phyloP scores from a whole-genome alignment of 2,329 filamentous ascomycete species.

The Phyllosticta citriasiana region DNA sequence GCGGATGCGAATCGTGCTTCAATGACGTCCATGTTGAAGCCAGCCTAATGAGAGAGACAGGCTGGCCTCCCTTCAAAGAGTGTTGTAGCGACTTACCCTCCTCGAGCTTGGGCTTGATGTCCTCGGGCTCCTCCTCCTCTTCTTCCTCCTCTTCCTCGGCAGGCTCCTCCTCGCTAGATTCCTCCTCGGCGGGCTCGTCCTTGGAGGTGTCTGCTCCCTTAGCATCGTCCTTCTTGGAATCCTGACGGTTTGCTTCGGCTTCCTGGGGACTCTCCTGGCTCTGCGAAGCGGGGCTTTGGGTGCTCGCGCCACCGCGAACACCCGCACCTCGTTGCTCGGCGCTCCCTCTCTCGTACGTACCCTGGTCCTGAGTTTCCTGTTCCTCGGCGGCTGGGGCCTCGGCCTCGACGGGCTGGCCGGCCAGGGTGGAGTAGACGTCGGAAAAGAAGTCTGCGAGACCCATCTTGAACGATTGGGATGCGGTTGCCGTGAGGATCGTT shows the following conservation, averaged over 20 bases:
- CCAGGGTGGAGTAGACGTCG: slow-evolving; percentile 56
- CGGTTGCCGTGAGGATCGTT: slow-evolving; percentile 7
- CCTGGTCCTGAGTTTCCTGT: slow-evolving; percentile 29
- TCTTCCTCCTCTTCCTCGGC: slow-evolving; percentile 72
- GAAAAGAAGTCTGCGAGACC: slow-evolving; percentile 55
- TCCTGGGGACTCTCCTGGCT: slow-evolving; percentile 31
- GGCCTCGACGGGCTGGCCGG: slow-evolving; percentile 35
- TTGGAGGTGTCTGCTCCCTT: slow-evolving; percentile 29
- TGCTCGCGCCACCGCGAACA: slow-evolving; percentile 29
- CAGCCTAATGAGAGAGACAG: not conserved
- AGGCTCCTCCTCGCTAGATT: slow-evolving; percentile 52
- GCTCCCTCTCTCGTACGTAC: slow-evolving; percentile 18
- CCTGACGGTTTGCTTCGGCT: slow-evolving; percentile 10
- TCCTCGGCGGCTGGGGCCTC: slow-evolving; percentile 34
- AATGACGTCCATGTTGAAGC: not conserved
- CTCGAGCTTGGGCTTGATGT: slow-evolving; percentile 80
- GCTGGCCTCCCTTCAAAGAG: not conserved
- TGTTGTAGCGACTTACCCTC: slow-evolving; percentile 62
- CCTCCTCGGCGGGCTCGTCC: slow-evolving; percentile 40
- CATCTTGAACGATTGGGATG: slow-evolving; percentile 32
- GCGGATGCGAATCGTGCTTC: not conserved
- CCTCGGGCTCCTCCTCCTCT: slow-evolving; percentile 70
- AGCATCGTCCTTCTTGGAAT: slow-evolving; percentile 13
- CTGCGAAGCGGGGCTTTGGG: slow-evolving; percentile 23
- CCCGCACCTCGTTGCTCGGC: slow-evolving; percentile 21